Conservation (phyloP, 192 early-diverging fungal genomes). For the Chytriomyces confervae region DNA sequence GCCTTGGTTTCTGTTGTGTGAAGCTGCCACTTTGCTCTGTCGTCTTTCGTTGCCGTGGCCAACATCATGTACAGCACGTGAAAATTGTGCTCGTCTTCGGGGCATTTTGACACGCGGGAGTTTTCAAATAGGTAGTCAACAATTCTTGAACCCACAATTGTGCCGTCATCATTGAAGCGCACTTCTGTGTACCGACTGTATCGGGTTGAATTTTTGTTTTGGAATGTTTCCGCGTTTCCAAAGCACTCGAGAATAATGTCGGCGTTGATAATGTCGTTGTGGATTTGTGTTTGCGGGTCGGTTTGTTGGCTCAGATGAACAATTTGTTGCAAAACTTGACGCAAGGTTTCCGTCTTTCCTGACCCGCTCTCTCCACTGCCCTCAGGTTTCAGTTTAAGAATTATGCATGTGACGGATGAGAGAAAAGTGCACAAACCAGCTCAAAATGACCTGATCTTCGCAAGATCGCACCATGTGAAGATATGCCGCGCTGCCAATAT, state of each 20-base stretch:
- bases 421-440: slow-evolving; percentile 26
- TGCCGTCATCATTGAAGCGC: slow-evolving; percentile 91
- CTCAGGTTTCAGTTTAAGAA: not conserved
- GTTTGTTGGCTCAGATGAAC: slow-evolving; percentile 42
- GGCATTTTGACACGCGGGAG: slow-evolving; percentile 65
- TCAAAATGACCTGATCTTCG: slow-evolving; percentile 42
- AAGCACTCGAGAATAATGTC: slow-evolving; percentile 84
- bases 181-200: slow-evolving; percentile 87
- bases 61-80: slow-evolving; percentile 92
- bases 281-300: slow-evolving; percentile 33
- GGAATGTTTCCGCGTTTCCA: slow-evolving; percentile 80
- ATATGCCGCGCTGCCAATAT: slow-evolving; percentile 38
- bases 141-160: slow-evolving; percentile 84
- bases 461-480: slow-evolving; percentile 32
- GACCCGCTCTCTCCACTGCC: slow-evolving; percentile 51
- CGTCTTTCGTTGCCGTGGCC: slow-evolving; percentile 76
- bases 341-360: slow-evolving; percentile 46
- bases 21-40: slow-evolving; percentile 76
- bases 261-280: slow-evolving; percentile 59
- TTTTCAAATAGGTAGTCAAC: slow-evolving; percentile 87
- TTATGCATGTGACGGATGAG: not conserved
- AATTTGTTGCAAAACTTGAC: slow-evolving; percentile 43
- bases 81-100: slow-evolving; percentile 79
- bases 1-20: slow-evolving; percentile 47
- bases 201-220: slow-evolving; percentile 81